Conservation (phyloP, 345 rosid genomes). For the Citrus reticulata region DNA sequence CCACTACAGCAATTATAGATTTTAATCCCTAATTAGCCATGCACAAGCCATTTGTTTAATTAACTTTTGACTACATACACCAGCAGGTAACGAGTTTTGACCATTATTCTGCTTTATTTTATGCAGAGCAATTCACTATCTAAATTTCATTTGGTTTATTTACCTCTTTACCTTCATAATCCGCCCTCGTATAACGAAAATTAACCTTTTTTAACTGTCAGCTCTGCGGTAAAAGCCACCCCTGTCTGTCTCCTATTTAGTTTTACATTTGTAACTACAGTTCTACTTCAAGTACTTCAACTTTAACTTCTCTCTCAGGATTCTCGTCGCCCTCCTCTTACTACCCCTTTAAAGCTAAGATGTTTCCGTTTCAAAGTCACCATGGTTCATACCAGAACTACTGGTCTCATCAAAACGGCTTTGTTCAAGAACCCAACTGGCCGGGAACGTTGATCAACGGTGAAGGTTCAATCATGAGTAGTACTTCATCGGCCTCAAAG, state of each 20-base stretch:
- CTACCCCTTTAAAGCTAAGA: neutral
- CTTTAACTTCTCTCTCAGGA: neutral
- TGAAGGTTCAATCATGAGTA: slow-evolving; percentile 20
- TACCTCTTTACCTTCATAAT: neutral
- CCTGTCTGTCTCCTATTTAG: neutral
- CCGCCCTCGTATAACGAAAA: slow-evolving; percentile 12
- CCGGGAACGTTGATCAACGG: slow-evolving; percentile 18
- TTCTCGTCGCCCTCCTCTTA: neutral
- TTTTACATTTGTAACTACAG: slow-evolving; percentile 7
- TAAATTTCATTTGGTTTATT: neutral
- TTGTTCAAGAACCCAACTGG: slow-evolving; percentile 10
- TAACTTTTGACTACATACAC: too few relatives aligned
- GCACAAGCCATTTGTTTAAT: too few relatives aligned
- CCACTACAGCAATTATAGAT: neutral
- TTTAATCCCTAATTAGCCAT: neutral
- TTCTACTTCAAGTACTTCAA: neutral
- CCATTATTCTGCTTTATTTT: slow-evolving; percentile 12
- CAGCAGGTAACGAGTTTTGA: neutral
- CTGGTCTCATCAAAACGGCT: neutral
- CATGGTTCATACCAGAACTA: neutral
- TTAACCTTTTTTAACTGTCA: slow-evolving; percentile 17
- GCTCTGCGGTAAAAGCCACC: neutral
- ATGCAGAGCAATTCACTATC: neutral
- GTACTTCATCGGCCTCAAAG: slow-evolving; percentile 16
- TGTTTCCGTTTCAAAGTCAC: slow-evolving; percentile 30